Evolutionary conservation across 345 rosid species (phyloP).

Genomic region (Syzygium aromaticum): DNA sequence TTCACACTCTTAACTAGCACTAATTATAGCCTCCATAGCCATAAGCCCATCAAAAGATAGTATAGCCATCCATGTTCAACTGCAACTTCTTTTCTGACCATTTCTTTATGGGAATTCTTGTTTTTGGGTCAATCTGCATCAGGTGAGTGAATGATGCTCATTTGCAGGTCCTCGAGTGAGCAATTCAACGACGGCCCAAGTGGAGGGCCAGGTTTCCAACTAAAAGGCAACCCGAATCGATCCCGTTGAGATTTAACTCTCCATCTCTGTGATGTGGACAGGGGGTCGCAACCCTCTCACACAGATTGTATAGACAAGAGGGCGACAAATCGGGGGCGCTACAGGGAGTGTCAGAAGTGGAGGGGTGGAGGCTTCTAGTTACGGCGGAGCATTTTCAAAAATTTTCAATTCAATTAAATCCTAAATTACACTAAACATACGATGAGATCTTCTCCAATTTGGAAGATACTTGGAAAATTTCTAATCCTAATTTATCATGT

Average conservation of each 20-base stretch:
- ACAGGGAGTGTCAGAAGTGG: neutral
- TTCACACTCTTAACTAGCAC: too few species aligned
- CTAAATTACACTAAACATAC: too few species aligned
- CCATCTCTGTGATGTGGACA: neutral
- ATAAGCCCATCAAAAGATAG: neutral
- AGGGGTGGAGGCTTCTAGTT: neutral
- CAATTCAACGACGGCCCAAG: neutral
- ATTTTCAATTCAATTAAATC: neutral
- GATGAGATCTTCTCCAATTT: too few species aligned
- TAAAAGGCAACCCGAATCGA: neutral
- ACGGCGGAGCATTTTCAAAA: too few species aligned
- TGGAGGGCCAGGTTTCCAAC: neutral
- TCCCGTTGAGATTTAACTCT: neutral
- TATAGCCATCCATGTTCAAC: neutral
- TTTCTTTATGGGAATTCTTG: neutral
- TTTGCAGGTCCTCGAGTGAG: neutral
- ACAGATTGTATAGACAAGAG: neutral
- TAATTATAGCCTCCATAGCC: too few species aligned
- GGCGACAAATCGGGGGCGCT: fast-evolving
- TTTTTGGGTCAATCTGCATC: neutral
- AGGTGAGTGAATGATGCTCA: neutral
- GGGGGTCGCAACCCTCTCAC: neutral
- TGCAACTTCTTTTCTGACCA: neutral
- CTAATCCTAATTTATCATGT: too few species aligned
- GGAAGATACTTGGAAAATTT: too few species aligned